phyloP scores from a whole-genome alignment of 2,329 filamentous ascomycete genomes.

The Clarireedia sp. region DNA sequence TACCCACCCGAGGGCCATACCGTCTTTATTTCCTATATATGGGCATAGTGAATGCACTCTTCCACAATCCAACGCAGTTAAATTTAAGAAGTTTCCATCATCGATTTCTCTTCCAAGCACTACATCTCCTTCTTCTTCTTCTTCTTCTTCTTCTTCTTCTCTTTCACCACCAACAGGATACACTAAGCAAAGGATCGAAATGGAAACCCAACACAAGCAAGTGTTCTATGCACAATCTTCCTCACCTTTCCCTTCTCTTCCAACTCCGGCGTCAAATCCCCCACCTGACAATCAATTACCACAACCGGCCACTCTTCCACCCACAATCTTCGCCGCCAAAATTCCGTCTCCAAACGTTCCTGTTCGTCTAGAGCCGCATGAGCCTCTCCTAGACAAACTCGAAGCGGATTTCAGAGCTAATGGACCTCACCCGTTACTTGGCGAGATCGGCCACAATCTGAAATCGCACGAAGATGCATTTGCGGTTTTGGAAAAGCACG shows the following conservation, averaged over 20 bases:
- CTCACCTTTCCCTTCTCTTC: background rate
- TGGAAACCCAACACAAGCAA: background rate
- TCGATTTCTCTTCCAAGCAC: background rate
- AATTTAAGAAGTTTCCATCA: too few relatives aligned
- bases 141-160: background rate
- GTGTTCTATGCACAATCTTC: background rate
- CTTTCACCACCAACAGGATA: background rate
- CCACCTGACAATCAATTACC: background rate
- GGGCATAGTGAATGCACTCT: too few relatives aligned
- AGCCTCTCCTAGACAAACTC: background rate
- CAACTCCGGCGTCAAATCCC: background rate
- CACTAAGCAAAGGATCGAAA: background rate
- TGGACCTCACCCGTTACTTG: background rate
- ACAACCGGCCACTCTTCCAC: background rate
- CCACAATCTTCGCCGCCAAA: background rate
- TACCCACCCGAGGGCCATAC: too few relatives aligned
- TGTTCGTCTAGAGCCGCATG: background rate
- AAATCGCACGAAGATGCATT: background rate
- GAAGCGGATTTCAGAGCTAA: background rate
- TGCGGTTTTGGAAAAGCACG: slow-evolving; percentile 10
- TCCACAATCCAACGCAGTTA: too few relatives aligned
- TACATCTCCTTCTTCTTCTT: background rate
- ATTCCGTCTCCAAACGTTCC: background rate
- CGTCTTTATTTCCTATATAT: too few relatives aligned
- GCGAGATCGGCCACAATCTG: background rate